Evolutionary conservation across 371 early-diverging fungal genomes (phyloP).

Genomic region (Apophysomyces ossiformis): DNA sequence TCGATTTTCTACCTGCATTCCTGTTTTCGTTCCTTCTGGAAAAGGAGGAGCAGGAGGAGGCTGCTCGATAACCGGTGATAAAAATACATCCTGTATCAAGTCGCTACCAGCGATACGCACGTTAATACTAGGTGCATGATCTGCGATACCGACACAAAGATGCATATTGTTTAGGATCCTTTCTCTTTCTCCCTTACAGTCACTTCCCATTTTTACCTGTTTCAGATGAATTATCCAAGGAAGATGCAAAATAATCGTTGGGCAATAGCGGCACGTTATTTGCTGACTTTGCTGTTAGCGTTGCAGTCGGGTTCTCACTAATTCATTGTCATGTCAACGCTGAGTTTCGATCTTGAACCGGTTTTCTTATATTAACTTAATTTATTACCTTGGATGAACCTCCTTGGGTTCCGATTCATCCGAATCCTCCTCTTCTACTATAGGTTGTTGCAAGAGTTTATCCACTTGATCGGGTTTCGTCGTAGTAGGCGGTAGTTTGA

Average conservation of each 20-base stretch:
- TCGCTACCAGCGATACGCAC: conserved; percentile 28
- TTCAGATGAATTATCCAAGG: neutral
- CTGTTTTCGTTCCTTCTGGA: conserved; percentile 17
- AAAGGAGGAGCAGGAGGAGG: conserved; percentile 15
- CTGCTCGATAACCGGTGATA: conserved; percentile 24
- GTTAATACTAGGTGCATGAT: conserved; percentile 23
- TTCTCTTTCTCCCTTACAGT: neutral
- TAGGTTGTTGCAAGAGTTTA: neutral
- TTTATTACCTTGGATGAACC: conserved; percentile 3
- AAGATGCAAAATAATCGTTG: neutral
- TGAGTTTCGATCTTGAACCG: no score
- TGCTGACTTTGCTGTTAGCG: neutral
- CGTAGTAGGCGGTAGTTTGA: neutral
- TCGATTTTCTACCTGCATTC: neutral
- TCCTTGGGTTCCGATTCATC: conserved; percentile 1
- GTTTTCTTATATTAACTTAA: no score
- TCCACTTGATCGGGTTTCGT: neutral
- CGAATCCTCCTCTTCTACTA: neutral
- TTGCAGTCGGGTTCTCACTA: neutral
- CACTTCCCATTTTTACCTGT: neutral
- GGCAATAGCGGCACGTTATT: neutral
- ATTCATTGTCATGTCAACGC: neutral
- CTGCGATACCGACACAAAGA: neutral
- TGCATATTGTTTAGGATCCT: neutral
- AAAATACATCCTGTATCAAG: conserved; percentile 22